Evolutionary conservation across 768 basidiomycete species (phyloP), one percentile per base, ranked within the genome.

Genomic region (Chalciporus pseudorubinellus): DNA sequence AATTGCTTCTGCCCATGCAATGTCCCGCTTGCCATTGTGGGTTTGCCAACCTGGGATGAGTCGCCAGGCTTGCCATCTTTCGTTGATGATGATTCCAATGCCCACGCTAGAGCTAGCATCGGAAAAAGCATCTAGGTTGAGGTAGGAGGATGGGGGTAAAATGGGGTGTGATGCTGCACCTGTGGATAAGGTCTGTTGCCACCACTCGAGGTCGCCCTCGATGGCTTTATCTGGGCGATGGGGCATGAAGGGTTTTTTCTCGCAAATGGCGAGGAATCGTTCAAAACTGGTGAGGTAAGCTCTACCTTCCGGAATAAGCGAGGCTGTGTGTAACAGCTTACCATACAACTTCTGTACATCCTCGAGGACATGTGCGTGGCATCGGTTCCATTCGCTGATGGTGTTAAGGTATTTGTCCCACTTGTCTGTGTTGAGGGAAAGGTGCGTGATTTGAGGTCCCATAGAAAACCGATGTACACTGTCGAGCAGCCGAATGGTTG

Each of bases 281-380:
- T 79, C 73, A 20, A 80, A 53, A 10, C 44, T 40, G 33, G 71
- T 76, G 48, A 80, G 68, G 55, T 73, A 75, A 1, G 77, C 72
- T 0, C 71, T 61, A 9, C 65, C 69, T n/a, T 1, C 31, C 2
- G 63, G 65, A 6, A 73, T 24, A 0, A 74, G 60, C 1, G 62
- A 44, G 13, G 60, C 61, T 0, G 38, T 22, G 5, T 61, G 60
- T 0, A 60, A 38, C 0, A 62, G 24, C 14, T 62, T 62, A 1
- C 55, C 47, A 5, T 59, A 59, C 0, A 61, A n/a, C 1, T 14
- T 0, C 3, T 47, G 16, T 1, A 62, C 34, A 0, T 62, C 39
- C 8, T 55, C n/a, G 0, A 62, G 48, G 4, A 14, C 1, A 13
- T 61, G 55, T 0, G 10, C 3, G 0, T 6, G 16, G 0, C 22